These are phyloP conservation scores for Hansenula sp. DNA, from an alignment of 1,139 yeast genomes.

Conservation along the genomic window DNA sequence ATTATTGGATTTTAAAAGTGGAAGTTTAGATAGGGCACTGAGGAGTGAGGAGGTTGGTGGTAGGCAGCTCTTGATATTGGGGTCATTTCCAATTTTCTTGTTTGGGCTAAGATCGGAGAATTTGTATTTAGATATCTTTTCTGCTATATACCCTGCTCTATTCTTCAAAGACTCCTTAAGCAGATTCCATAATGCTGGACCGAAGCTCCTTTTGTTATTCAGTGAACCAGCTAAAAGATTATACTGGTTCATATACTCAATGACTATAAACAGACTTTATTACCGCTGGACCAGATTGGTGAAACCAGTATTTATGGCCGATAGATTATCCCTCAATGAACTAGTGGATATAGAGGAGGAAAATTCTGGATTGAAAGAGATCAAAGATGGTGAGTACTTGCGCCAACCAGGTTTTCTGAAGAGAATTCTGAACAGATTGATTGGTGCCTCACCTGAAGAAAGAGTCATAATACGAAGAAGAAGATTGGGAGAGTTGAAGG, in stretches of 20 bases:
- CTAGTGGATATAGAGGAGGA: slow-evolving; percentile 26
- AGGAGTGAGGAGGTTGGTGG: slow-evolving; percentile 24
- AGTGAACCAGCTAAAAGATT: slow-evolving; percentile 33
- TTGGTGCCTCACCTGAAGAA: slow-evolving; percentile 7
- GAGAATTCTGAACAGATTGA: slow-evolving; percentile 4
- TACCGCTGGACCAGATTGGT: slow-evolving; percentile 30
- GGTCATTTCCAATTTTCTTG: slow-evolving; percentile 26
- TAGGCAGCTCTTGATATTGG: slow-evolving; percentile 20
- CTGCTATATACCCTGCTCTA: slow-evolving; percentile 11
- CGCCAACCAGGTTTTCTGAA: slow-evolving; percentile 5
- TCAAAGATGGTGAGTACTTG: slow-evolving; percentile 9
- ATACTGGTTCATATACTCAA: slow-evolving; percentile 29
- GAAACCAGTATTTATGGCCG: slow-evolving; percentile 26
- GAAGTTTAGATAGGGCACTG: slow-evolving; percentile 26
- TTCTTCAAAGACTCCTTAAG: slow-evolving; percentile 4
- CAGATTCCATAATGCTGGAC: slow-evolving; percentile 8
- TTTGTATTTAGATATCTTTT: background rate
- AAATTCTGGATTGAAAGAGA: slow-evolving; percentile 15
- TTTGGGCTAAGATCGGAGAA: slow-evolving; percentile 12
- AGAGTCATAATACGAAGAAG: slow-evolving; percentile 6
- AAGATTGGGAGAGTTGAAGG: slow-evolving; percentile 19
- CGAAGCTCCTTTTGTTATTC: slow-evolving; percentile 11
- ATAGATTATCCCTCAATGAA: slow-evolving; percentile 21
- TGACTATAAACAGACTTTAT: slow-evolving; percentile 43
- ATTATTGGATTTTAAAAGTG: slow-evolving; percentile 30